Evolutionary conservation across 1,284 basidiomycete species (phyloP).

Genomic region (Cutaneotrichosporon cutaneum): DNA sequence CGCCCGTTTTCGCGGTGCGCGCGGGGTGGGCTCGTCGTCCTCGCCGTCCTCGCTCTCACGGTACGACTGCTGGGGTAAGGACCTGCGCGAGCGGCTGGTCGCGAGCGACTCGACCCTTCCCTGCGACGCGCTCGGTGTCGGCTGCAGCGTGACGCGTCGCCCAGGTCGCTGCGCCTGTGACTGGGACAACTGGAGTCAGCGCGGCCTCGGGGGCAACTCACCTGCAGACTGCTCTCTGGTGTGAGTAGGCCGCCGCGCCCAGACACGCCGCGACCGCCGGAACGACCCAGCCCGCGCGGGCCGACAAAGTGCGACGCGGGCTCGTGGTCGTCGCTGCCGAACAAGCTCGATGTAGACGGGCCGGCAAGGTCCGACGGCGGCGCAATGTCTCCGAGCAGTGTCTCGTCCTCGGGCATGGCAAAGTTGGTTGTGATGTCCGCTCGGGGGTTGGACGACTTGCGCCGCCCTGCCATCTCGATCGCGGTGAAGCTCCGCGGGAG

Average conservation of each 20-base stretch:
- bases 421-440: conserved; percentile 5
- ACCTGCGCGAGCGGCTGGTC: neutral
- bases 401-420: conserved; percentile 14
- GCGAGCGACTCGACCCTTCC: neutral
- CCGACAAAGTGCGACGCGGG: neutral
- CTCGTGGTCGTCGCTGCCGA: conserved; percentile 17
- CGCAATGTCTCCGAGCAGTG: conserved; percentile 16
- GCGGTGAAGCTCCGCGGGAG: neutral
- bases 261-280: neutral
- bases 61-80: neutral
- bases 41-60: neutral
- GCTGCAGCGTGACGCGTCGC: neutral
- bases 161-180: neutral
- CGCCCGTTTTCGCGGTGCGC: neutral
- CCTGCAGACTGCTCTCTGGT: neutral
- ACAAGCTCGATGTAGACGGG: conserved; percentile 7
- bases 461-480: neutral
- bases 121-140: neutral
- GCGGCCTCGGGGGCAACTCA: neutral
- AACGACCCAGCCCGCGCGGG: neutral
- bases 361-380: conserved; percentile 18
- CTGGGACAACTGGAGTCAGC: neutral
- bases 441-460: neutral
- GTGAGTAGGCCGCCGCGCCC: neutral
- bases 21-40: neutral